Evolutionary conservation across 176 grass and related monocot genomes (phyloP), one percentile per base, ranked within the genome.

Genomic region (Cenchrus purpureus): DNA sequence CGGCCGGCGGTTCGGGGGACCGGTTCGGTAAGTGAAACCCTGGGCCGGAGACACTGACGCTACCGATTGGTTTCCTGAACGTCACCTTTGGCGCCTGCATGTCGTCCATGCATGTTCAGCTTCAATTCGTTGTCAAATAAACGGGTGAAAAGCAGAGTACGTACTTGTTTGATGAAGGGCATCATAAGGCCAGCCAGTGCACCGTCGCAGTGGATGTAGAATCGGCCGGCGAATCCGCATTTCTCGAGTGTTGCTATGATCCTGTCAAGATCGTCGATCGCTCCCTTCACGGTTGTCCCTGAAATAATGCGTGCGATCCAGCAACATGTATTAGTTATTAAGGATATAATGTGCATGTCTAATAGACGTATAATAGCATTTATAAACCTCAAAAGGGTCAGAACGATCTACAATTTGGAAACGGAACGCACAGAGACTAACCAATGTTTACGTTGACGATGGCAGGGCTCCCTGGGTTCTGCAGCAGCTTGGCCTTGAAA

Each of bases 251-350:
- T 92, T 60, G 29, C 55, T 66, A 91, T 91, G 14, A 88, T 20
- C 65, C 25, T 31, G 55, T 91, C 90, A 31, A 91, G 73, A 76
- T 89, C 87, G 79, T 92, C 90, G 4, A 88, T 66, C 10, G 85
- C 89, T 16, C 82, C 90, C 49, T 91, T 90, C 25, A 90, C 88
- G 12, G 88, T 86, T 13, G 88, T 90, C 71, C 88, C 88, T 90
- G 59, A 50, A 25, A 25, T 25, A 25, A 46, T 46, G 43, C 4
- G 7, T 46, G 44, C 44, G 8, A 25, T 25, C 25, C 25, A 46
- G 44, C 44, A 46, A 6, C 44, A 46, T 34, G 3, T 34, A 34
- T 34, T 34, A 34, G 34, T 34, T 34, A 3, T 34, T 34, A 34
- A 34, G 34, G 34, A 34, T 34, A 25, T 25, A 25, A 25, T 25